phyloP scores from a whole-genome alignment of 164 flowering plant genomes.

The Berberis thunbergii region DNA sequence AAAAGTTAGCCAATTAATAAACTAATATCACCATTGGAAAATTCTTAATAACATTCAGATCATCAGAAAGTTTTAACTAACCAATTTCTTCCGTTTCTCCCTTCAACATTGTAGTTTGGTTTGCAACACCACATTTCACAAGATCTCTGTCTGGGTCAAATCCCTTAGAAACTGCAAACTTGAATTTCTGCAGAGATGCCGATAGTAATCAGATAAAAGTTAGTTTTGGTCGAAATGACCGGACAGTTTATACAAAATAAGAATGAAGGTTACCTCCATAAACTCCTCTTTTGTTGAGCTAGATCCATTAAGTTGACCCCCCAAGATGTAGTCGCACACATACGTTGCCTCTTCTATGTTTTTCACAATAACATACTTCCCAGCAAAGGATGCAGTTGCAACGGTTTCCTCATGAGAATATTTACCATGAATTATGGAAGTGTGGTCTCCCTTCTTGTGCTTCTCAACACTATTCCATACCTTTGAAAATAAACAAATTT shows the following conservation, averaged over 20 bases:
- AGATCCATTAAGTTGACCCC: constrained; percentile 89
- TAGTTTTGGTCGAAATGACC: neutral
- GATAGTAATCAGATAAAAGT: constrained; percentile 2
- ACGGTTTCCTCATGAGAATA: constrained; percentile 90
- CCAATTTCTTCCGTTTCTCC: constrained; percentile 99
- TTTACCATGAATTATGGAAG: constrained; percentile 95
- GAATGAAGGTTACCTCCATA: constrained; percentile 44
- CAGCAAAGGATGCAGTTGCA: constrained; percentile 98
- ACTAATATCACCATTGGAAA: constrained; percentile 1
- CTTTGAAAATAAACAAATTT: constrained; percentile 24
- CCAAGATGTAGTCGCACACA: constrained; percentile 92
- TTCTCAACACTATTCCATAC: constrained; percentile 94
- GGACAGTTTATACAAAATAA: neutral
- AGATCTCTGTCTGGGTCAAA: constrained; percentile 91
- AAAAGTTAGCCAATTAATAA: constrained; percentile 7
- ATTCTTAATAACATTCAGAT: neutral
- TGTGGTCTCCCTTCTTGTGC: constrained; percentile 92
- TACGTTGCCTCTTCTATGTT: constrained; percentile 79
- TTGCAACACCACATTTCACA: constrained; percentile 77
- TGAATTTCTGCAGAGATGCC: constrained; percentile 70
- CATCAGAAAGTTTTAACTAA: constrained; percentile 22
- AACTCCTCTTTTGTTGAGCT: constrained; percentile 88
- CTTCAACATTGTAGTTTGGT: constrained; percentile 98
- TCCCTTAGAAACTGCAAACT: constrained; percentile 77
- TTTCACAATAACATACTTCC: constrained; percentile 78